Base-by-base conservation (phyloP, 805 yeast genomes). In the Brettanomyces naardenensis region DNA sequence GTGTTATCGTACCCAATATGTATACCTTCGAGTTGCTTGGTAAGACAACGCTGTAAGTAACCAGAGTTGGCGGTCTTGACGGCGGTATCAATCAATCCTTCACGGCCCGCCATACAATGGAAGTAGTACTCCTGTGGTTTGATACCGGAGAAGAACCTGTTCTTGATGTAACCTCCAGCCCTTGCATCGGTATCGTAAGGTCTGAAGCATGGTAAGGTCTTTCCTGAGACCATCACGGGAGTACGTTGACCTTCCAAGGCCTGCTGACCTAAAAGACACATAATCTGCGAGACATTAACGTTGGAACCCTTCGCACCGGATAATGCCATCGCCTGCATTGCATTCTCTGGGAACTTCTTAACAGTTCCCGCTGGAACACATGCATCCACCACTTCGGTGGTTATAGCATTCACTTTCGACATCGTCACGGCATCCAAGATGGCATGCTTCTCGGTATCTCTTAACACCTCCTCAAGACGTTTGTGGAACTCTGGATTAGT, bases 91-190 rank as follows among this genome's bases (percentile, higher is more conserved):
- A 92, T 92, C 56, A 92, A 76, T 68, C 99, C 99, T 71, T 92
- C 99, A 71, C 99, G 83, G 66, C 99, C 99, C 39, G 99, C 98
- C 98, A 92, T 92, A 71, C 97, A 92, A 68, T 92, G 99, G 92
- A 94, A 92, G 60, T 89, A 92, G 65, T 94, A 92, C 63, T 92
- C 99, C 65, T 92, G 99, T 4, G 98, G 98, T 61, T 86, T 78
- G 50, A 92, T 84, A 62, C 98, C 98, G 29, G 97, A 87, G 61
- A 87, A 94, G 78, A 92, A 92, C 52, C 99, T 83, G 44, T 94
- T 90, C 61, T 90, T 85, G 58, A 92, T 86, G 60, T 87, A 92
- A 39, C 99, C 99, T 71, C 99, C 99, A 19, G 99, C 97, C 60
- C 94, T 75, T 2, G 97, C 95, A 60, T 87, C 90, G 13, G 98